Base-by-base conservation (phyloP, 371 early-diverging fungal genomes). In the Actinomucor elegans region DNA sequence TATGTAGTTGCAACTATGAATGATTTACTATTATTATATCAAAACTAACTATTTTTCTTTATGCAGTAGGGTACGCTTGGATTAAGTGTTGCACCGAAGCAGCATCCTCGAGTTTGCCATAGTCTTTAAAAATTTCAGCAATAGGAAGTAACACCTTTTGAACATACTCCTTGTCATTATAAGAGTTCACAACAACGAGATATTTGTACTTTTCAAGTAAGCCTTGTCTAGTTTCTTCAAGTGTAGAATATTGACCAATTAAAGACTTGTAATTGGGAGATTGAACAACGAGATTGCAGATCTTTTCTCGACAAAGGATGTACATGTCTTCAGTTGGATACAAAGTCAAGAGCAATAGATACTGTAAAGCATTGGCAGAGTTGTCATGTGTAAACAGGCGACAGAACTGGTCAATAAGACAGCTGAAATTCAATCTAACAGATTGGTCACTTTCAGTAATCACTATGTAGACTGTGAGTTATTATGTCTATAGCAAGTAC, bases 21-120 rank as follows among this genome's bases (percentile, higher is more conserved):
- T n/a, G n/a, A n/a, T n/a, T n/a, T n/a, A n/a, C n/a, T n/a, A n/a
- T n/a, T n/a, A n/a, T n/a, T n/a, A n/a, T n/a, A n/a, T n/a, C n/a
- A n/a, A n/a, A n/a, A n/a, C n/a, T n/a, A n/a, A n/a, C n/a, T n/a
- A n/a, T n/a, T n/a, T n/a, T n/a, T n/a, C n/a, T n/a, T n/a, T n/a
- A n/a, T n/a, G n/a, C n/a, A n/a, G n/a, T n/a, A n/a, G n/a, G n/a
- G n/a, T n/a, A n/a, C n/a, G n/a, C n/a, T n/a, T n/a, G n/a, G n/a
- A n/a, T n/a, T n/a, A n/a, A n/a, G n/a, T n/a, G n/a, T n/a, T n/a
- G n/a, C 17, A 94, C 78, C 57, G 77, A 63, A 17, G 94, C 77
- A 2, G 92, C 87, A 55, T 94, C 94, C 29, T 69, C 67, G 41
- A 88, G 78, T 17, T 77, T 73, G 3, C 91, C 92, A 45, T 84